A percentile compares a stretch with the other conserved stretches of the same genome.
Conservation (phyloP, 1,284 basidiomycete genomes). For the Cystobasidium pallidum region DNA sequence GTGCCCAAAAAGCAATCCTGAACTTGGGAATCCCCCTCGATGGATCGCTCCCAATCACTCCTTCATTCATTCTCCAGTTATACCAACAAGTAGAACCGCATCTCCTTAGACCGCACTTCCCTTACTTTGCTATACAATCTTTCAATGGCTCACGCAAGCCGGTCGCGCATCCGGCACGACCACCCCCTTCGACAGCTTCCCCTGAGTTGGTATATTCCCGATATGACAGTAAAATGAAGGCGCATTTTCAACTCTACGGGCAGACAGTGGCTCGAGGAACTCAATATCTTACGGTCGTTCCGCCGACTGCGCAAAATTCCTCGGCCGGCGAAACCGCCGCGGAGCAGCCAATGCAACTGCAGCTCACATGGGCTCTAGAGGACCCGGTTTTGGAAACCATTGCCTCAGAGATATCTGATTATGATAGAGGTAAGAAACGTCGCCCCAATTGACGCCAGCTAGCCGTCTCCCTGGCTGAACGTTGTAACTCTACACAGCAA, state of each 20-base stretch:
- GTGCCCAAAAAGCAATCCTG: conserved; percentile 1
- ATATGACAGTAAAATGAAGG: neutral
- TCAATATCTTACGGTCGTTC: neutral
- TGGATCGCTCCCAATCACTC: neutral
- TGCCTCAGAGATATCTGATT: neutral
- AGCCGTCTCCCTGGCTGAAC: neutral
- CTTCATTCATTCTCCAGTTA: conserved; percentile 13
- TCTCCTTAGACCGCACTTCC: conserved; percentile 4
- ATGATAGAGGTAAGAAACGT: conserved; percentile 12
- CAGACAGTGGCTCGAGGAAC: neutral
- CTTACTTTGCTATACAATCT: conserved; percentile 7
- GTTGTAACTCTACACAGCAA: neutral
- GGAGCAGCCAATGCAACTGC: neutral
- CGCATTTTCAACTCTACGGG: neutral
- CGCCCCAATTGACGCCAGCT: neutral
- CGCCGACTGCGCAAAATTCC: neutral
- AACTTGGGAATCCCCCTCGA: neutral
- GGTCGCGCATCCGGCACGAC: conserved; percentile 23
- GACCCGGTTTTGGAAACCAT: conserved; percentile 11
- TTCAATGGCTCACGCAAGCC: neutral
- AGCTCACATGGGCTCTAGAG: conserved; percentile 11
- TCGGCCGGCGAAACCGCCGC: neutral
- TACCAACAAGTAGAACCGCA: conserved; percentile 15
- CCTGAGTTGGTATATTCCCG: conserved; percentile 18
- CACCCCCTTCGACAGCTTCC: neutral